Evolutionary conservation across 2,329 filamentous ascomycete species (phyloP), one percentile per base, ranked within the genome.

Genomic region (Fusarium brevicatenulatum): DNA sequence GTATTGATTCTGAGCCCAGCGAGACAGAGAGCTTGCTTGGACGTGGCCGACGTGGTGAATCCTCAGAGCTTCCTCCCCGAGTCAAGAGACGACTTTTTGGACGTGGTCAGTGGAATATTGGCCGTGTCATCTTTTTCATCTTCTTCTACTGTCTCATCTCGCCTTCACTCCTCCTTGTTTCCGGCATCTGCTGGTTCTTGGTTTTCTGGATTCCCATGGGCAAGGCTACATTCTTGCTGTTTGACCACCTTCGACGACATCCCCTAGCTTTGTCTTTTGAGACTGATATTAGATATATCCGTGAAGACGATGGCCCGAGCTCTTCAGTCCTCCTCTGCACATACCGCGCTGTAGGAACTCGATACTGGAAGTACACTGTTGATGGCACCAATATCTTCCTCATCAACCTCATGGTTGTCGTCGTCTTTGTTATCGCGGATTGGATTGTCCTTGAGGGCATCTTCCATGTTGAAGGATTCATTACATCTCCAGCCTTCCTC

Each of bases 191-290:
- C 84, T 99, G 95, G 95, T 92, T 99, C 79, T 83, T 98, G 74
- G 96, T 99, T 65, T 99, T 99, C 84, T 95, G 91, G 86, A 99
- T 99, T 60, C 97, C 96, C 13, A 99, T 99, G 96, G 97, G 95
- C 77, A 97, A 97, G 80, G 93, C 97, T 44, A 97, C 95, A 6
- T 88, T 95, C 70, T 89, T 98, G 63, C 86, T 99, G 19, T 93
- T 97, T 80, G 92, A 95, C 81, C 97, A 99, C 81, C 88, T 99
- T 30, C 91, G 95, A 60, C 92, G 96, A 52, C 96, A 98, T 82
- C 96, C 96, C 23, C 86, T 99, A 44, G 95, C 97, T 3, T 84
- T 99, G 66, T 95, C 94, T 2, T 99, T 99, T 81, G 94, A 98
- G 82, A 93, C 93, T 15, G 95, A 97, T 80, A 91, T 90, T 63